phyloP scores from a whole-genome alignment of 2,329 filamentous ascomycete species.

The Elsinoe ampelina region DNA sequence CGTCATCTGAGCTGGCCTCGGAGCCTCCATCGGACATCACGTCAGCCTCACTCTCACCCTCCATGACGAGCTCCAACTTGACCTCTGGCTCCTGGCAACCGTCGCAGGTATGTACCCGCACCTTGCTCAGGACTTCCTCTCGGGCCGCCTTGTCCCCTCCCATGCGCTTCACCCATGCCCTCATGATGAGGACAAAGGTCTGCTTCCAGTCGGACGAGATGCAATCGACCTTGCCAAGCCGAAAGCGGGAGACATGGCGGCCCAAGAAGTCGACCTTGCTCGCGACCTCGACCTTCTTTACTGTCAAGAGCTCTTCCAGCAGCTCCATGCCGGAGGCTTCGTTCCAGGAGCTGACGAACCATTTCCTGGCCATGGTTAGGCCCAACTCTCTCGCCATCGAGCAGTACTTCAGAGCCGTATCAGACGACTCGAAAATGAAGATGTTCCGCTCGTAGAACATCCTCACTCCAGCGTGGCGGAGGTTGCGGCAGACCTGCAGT shows the following conservation, averaged over 20 bases:
- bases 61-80: not conserved
- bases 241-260: not conserved
- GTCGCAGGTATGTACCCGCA: not conserved
- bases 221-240: not conserved
- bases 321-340: not conserved
- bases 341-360: not conserved
- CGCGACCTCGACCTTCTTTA: not conserved
- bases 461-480: not conserved
- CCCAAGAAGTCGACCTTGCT: not conserved
- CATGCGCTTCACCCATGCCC: not conserved
- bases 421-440: not conserved
- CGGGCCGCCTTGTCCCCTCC: not conserved
- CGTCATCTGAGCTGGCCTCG: not conserved
- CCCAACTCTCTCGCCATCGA: not conserved
- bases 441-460: not conserved
- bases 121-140: not conserved
- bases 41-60: not conserved
- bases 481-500: not conserved
- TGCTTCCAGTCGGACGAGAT: not conserved
- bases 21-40: not conserved
- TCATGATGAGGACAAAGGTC: not conserved
- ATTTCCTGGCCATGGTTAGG: not conserved
- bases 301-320: not conserved
- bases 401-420: not conserved
- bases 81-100: not conserved